These are phyloP conservation scores for Planoprotostelium fungivorum DNA, from an alignment of 78 protist genomes.

Conservation along the genomic window DNA sequence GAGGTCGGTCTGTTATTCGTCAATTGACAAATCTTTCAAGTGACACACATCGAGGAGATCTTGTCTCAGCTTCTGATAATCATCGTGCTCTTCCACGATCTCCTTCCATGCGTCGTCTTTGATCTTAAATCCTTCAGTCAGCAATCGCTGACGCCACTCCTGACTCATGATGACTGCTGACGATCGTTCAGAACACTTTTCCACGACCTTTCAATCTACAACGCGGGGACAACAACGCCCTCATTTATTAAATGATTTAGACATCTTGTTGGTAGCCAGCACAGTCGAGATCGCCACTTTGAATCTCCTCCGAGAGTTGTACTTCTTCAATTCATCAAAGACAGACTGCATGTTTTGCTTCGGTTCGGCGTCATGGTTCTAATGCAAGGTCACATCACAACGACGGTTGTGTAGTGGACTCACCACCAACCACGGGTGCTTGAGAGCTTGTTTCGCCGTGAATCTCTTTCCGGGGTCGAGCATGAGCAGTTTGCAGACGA, in stretches of 20 bases:
- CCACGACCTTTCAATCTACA: no score
- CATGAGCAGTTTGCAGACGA: slow-evolving; percentile 22
- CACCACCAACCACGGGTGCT: slow-evolving; percentile 26
- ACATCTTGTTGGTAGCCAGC: neutral
- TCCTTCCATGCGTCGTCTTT: no score
- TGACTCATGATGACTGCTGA: no score
- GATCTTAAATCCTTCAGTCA: no score
- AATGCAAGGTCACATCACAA: neutral
- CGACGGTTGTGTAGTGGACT: neutral
- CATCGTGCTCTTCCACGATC: no score
- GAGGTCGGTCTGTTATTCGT: no score
- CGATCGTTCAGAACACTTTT: no score
- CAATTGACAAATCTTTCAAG: no score
- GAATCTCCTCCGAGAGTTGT: neutral
- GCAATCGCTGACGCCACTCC: no score
- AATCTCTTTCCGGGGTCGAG: slow-evolving; percentile 42
- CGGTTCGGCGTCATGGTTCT: neutral
- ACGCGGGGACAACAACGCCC: no score
- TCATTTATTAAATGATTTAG: neutral
- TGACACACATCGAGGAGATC: no score
- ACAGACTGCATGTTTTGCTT: neutral
- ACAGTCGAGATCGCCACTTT: neutral
- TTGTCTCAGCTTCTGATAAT: no score
- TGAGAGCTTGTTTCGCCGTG: slow-evolving; percentile 34
- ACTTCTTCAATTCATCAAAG: neutral